Conservation (phyloP, 202 grass and related monocot species). For the Dendrocalamus latiflorus region DNA sequence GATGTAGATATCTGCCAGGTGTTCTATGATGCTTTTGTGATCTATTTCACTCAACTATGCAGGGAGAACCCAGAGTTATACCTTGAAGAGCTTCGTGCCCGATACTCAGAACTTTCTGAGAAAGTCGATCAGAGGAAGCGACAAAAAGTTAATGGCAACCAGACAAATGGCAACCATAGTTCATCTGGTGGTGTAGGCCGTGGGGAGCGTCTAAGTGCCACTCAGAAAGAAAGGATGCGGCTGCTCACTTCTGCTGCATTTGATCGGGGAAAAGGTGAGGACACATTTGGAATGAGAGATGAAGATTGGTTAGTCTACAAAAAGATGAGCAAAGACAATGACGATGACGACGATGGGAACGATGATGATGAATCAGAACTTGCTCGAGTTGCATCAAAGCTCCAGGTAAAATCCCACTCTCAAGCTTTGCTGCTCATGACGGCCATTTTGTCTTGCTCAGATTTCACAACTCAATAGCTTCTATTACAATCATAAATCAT, state of each 20-base stretch:
- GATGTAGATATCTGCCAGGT: conserved; percentile 1
- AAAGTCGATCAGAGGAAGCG: conserved; percentile 82
- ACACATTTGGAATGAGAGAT: conserved; percentile 87
- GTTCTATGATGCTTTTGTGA: neutral
- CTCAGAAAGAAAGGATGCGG: conserved; percentile 93
- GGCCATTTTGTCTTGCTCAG: neutral
- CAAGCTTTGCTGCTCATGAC: neutral
- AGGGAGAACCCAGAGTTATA: conserved; percentile 96
- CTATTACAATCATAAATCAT: neutral
- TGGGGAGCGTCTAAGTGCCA: conserved; percentile 85
- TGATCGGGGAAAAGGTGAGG: conserved; percentile 94
- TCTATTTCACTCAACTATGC: conserved; percentile 24
- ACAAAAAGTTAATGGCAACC: conserved; percentile 67
- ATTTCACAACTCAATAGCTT: neutral
- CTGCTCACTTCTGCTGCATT: conserved; percentile 84
- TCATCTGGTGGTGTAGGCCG: conserved; percentile 74
- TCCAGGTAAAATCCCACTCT: conserved; percentile 52
- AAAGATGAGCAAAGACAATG: conserved; percentile 90
- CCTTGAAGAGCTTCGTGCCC: conserved; percentile 67
- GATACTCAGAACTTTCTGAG: conserved; percentile 73
- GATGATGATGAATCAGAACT: conserved; percentile 88
- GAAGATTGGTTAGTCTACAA: conserved; percentile 99
- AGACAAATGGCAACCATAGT: conserved; percentile 58
- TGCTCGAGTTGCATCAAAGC: conserved; percentile 56
- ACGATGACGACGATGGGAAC: conserved; percentile 65